Base-by-base conservation (phyloP, 75 land plant species). In the Pinus taeda region DNA sequence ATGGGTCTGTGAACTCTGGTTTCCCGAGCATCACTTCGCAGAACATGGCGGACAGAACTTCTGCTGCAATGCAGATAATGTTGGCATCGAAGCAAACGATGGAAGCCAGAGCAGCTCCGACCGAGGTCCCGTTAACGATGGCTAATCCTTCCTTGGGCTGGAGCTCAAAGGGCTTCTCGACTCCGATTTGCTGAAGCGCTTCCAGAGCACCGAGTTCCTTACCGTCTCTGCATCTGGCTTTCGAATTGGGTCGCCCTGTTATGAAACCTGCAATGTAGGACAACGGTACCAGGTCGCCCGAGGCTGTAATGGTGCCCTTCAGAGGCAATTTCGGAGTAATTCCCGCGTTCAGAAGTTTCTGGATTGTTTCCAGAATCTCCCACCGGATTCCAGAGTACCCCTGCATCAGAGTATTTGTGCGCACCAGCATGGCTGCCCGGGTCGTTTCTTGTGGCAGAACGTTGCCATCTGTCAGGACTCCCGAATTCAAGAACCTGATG, bases 301-400 rank as follows among this genome's bases (percentile, higher is more conserved):
- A 90, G 56, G 93, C 91, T 3, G 87, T 85, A 58, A 90, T 82
- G 22, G 92, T 85, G n/a, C 92, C 92, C 37, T 91, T 63, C 12
- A 92, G 83, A 2, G 94, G 94, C 62, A 92, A 69, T 49, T 82
- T 81, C 17, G 94, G 94, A 24, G 86, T 88, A 15, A 92, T 62
- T n/a, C 86, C 81, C 9, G 77, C 60, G 74, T 90, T 90, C 77
- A 92, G 81, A 33, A 92, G 83, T 60, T 80, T 78, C 57, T 76
- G 71, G 74, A 91, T 82, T 24, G 87, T 81, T 33, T 85, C 88
- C 17, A 92, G 74, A 30, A 92, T 63, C 75, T 87, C 93, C 90
- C 90, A 92, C 36, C 93, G 80, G 67, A 90, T 91, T 8, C 93
- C 93, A 9, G 93, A 91, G 81, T 79, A 91, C 74, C 93, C 93